Percentiles rank a stretch among this genome's conserved stretches.
Conservation (phyloP, 1,284 basidiomycete genomes). For the Ceratobasidium sp. region DNA sequence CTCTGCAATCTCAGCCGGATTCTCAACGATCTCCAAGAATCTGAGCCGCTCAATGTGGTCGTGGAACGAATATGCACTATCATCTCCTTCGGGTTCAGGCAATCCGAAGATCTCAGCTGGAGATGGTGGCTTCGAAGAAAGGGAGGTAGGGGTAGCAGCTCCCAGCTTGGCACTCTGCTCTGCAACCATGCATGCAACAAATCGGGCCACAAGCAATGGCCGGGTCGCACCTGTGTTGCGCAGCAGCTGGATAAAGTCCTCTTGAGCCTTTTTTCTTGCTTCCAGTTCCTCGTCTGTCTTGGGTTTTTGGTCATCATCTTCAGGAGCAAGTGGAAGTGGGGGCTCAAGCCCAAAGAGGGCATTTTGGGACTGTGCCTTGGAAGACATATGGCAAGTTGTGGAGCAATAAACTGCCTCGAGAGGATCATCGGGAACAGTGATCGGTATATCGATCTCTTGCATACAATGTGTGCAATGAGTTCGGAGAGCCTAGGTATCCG, state of each 20-base stretch:
- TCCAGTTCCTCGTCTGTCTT: slow-evolving; percentile 50
- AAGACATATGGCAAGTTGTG: slow-evolving; percentile 63
- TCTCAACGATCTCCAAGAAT: slow-evolving; percentile 61
- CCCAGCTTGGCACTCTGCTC: slow-evolving; percentile 66
- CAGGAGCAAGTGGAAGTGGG: slow-evolving; percentile 54
- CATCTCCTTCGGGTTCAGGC: slow-evolving; percentile 49
- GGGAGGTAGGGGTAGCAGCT: slow-evolving; percentile 45
- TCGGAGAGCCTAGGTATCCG: slow-evolving; percentile 62
- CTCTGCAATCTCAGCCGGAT: slow-evolving; percentile 56
- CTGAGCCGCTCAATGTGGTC: slow-evolving; percentile 78
- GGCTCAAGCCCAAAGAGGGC: slow-evolving; percentile 73
- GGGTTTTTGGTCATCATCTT: slow-evolving; percentile 53
- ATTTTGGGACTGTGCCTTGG: slow-evolving; percentile 66
- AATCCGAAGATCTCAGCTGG: slow-evolving; percentile 50
- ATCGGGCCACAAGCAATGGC: slow-evolving; percentile 68
- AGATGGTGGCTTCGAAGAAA: slow-evolving; percentile 46
- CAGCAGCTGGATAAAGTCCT: slow-evolving; percentile 62
- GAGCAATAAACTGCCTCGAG: slow-evolving; percentile 74
- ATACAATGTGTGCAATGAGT: slow-evolving; percentile 76
- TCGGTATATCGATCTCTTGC: slow-evolving; percentile 58
- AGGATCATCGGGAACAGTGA: slow-evolving; percentile 59
- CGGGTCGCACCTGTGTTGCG: slow-evolving; percentile 57
- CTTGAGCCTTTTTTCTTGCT: slow-evolving; percentile 59
- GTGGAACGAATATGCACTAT: slow-evolving; percentile 64
- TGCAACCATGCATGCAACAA: slow-evolving; percentile 73